Conservation (phyloP, 257 asterid genomes). For the Plantago ovata region DNA sequence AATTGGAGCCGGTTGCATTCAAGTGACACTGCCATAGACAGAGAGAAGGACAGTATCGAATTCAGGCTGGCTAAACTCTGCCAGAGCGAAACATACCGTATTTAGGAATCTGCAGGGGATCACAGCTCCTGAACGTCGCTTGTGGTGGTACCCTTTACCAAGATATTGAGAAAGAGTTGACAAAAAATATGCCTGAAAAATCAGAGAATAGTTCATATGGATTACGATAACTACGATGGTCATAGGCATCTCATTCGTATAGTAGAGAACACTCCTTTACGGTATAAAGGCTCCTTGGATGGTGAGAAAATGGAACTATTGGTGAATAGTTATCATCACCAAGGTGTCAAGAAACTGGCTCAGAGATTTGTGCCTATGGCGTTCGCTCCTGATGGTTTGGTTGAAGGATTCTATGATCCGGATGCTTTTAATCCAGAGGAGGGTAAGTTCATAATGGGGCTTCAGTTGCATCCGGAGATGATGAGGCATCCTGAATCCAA, state of each 20-base stretch:
- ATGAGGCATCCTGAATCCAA: slow-evolving; percentile 57
- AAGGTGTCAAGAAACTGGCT: slow-evolving; percentile 80
- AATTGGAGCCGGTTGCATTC: slow-evolving; percentile 52
- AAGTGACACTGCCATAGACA: slow-evolving; percentile 70
- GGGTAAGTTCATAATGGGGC: slow-evolving; percentile 91
- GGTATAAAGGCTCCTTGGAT: slow-evolving; percentile 65
- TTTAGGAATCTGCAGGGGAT: slow-evolving; percentile 85
- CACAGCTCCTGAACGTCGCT: slow-evolving; percentile 86
- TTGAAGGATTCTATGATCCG: slow-evolving; percentile 88
- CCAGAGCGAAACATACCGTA: slow-evolving; percentile 80
- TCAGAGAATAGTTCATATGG: slow-evolving; percentile 47
- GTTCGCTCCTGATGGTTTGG: slow-evolving; percentile 75
- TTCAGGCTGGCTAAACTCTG: slow-evolving; percentile 73
- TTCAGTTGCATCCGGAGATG: slow-evolving; percentile 91
- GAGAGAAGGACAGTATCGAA: slow-evolving; percentile 79
- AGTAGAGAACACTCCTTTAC: slow-evolving; percentile 59
- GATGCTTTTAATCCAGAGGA: slow-evolving; percentile 75
- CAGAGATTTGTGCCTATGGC: slow-evolving; percentile 87
- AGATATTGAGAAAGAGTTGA: slow-evolving; percentile 60
- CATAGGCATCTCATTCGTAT: slow-evolving; percentile 61
- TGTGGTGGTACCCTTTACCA: slow-evolving; percentile 91
- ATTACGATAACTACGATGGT: slow-evolving; percentile 72
- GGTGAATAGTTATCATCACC: slow-evolving; percentile 93
- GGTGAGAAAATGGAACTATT: slow-evolving; percentile 41
- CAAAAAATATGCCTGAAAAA: slow-evolving; percentile 19